These are phyloP conservation scores for Hyphopichia khmerensis DNA, from an alignment of 1,139 yeast species.

Conservation along the genomic window DNA sequence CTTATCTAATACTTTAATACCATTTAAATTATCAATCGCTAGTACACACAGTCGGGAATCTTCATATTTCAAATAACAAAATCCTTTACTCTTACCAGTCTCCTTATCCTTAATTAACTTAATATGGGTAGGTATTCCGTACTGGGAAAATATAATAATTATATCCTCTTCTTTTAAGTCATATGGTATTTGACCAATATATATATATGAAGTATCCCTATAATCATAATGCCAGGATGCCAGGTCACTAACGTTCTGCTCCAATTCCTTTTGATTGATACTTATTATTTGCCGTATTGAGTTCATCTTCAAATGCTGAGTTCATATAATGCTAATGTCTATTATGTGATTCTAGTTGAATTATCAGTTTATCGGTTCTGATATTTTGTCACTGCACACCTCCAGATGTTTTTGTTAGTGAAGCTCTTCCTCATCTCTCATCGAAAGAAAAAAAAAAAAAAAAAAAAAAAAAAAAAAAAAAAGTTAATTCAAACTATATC, in stretches of 20 bases:
- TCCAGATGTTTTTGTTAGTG: not conserved
- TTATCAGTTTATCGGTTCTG: not conserved
- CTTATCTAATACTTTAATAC: conserved; percentile 60
- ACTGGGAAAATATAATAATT: conserved; percentile 80
- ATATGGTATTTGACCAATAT: conserved; percentile 69
- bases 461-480: not conserved
- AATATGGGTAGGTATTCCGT: conserved; percentile 81
- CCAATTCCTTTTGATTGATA: conserved; percentile 68
- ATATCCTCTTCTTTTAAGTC: conserved; percentile 74
- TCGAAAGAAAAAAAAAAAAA: not conserved
- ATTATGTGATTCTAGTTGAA: not conserved
- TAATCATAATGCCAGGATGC: conserved; percentile 93
- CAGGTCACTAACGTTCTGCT: conserved; percentile 52
- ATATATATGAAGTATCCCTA: conserved; percentile 57
- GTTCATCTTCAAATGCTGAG: conserved; percentile 27
- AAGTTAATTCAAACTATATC: too few relatives aligned
- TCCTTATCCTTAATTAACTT: conserved; percentile 68
- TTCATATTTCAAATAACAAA: conserved; percentile 80
- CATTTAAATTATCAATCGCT: conserved; percentile 88
- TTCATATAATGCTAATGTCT: not conserved
- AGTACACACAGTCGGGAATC: conserved; percentile 78
- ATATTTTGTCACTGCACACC: not conserved
- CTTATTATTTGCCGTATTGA: conserved; percentile 51
- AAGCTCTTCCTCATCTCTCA: not conserved
- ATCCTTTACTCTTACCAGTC: conserved; percentile 71